Conservation (phyloP, 257 asterid genomes). For the Solanum pinnatisectum region DNA sequence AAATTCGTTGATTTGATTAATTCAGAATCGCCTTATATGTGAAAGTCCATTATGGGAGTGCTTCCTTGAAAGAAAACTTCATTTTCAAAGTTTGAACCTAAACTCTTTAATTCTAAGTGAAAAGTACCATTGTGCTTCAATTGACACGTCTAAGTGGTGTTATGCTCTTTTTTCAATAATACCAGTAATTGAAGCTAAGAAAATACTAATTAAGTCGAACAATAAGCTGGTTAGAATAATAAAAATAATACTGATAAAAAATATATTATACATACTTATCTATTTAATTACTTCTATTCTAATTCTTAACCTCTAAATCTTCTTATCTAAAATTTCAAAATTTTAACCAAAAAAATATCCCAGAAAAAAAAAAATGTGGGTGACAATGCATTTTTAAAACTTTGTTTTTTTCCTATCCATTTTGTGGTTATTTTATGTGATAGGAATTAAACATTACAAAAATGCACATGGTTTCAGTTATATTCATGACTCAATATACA, state of each 20-base stretch:
- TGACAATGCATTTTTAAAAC: neutral
- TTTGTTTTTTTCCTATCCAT: neutral
- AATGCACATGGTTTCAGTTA: neutral
- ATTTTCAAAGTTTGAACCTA: neutral
- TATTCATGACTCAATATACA: neutral
- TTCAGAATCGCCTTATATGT: neutral
- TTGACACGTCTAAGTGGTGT: neutral
- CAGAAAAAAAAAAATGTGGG: neutral
- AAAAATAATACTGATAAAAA: neutral
- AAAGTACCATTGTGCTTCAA: neutral
- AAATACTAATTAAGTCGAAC: neutral
- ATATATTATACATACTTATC: accelerated
- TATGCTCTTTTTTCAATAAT: neutral
- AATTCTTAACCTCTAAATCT: neutral
- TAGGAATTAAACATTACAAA: neutral
- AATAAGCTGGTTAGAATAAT: too few species aligned
- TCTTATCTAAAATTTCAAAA: neutral
- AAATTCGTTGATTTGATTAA: neutral
- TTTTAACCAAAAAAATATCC: neutral
- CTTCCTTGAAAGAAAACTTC: neutral
- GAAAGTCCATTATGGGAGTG: neutral
- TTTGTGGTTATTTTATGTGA: neutral
- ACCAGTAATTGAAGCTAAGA: neutral
- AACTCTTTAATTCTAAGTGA: too few species aligned
- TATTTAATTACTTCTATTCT: neutral